Evolutionary conservation across 345 rosid genomes (phyloP).

Genomic region (Pistacia integerrima): DNA sequence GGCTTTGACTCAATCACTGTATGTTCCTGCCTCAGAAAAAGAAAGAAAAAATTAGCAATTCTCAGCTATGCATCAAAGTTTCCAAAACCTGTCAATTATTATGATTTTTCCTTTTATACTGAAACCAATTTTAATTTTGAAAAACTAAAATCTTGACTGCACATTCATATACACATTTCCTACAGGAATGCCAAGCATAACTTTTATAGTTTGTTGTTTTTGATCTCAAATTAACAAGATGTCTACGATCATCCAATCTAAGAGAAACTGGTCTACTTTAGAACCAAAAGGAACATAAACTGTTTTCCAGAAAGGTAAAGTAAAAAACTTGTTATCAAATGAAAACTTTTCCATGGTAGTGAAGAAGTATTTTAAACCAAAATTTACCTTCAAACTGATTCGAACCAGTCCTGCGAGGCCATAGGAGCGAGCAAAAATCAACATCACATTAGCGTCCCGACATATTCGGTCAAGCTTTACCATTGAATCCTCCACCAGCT

Average conservation of each 20-base stretch:
- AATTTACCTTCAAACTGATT: constrained; percentile 77
- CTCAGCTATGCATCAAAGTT: background rate
- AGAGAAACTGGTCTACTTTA: background rate
- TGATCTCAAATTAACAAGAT: background rate
- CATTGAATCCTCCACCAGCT: constrained; percentile 89
- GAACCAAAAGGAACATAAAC: too few relatives aligned
- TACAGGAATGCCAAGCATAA: background rate
- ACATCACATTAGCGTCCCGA: constrained; percentile 77
- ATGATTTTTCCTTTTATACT: background rate
- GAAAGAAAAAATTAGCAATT: constrained; percentile 11
- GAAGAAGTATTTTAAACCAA: background rate
- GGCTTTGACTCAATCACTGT: constrained; percentile 91
- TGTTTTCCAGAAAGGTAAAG: background rate
- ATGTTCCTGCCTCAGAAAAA: constrained; percentile 65
- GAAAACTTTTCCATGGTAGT: background rate
- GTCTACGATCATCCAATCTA: background rate
- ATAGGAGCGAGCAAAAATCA: constrained; percentile 93
- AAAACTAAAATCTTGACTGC: background rate
- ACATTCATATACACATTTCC: background rate
- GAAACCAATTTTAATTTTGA: background rate
- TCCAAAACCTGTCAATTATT: background rate
- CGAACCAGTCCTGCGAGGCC: constrained; percentile 93
- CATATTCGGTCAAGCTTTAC: constrained; percentile 85
- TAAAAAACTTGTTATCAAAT: too few relatives aligned
- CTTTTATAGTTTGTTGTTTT: background rate